A percentile compares a stretch with the other conserved stretches of the same genome.
Conservation (phyloP, 768 basidiomycete genomes). For the Rhizopogon sp. region DNA sequence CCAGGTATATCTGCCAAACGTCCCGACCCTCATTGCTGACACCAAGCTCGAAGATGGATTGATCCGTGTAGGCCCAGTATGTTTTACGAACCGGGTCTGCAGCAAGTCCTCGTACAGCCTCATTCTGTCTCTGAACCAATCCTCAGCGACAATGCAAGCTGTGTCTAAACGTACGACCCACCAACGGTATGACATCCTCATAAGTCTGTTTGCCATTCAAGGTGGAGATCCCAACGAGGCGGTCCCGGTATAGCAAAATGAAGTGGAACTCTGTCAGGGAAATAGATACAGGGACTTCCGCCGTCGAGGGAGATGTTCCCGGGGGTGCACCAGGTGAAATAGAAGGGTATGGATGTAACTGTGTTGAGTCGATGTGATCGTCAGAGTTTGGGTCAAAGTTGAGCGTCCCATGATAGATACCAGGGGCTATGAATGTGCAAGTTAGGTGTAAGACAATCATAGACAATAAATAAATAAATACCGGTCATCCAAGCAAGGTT, state of each 20-base stretch:
- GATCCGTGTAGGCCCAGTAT: slow-evolving; percentile 91
- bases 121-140: slow-evolving; percentile 59
- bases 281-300: slow-evolving; percentile 65
- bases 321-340: slow-evolving; percentile 25
- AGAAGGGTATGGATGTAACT: slow-evolving; percentile 74
- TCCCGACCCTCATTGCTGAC: slow-evolving; percentile 87
- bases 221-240: slow-evolving; percentile 71
- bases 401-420: slow-evolving; percentile 81
- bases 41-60: slow-evolving; percentile 83
- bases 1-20: slow-evolving; percentile 89
- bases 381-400: slow-evolving; percentile 67
- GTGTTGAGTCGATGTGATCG: slow-evolving; percentile 71
- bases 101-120: slow-evolving; percentile 67
- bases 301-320: slow-evolving; percentile 9
- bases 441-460: neutral
- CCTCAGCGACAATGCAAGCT: slow-evolving; percentile 6
- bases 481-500: slow-evolving; percentile 91
- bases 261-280: slow-evolving; percentile 91
- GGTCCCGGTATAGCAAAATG: slow-evolving; percentile 75
- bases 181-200: slow-evolving; percentile 79
- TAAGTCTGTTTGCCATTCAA: slow-evolving; percentile 79
- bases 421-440: slow-evolving; percentile 51
- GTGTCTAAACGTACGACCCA: slow-evolving; percentile 30
- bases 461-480: slow-evolving; percentile 28
- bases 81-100: slow-evolving; percentile 86